Percentiles rank a stretch among this genome's conserved stretches.
These are phyloP conservation scores for Candida chauliodis DNA, from an alignment of 805 yeast species.

Conservation along the genomic window DNA sequence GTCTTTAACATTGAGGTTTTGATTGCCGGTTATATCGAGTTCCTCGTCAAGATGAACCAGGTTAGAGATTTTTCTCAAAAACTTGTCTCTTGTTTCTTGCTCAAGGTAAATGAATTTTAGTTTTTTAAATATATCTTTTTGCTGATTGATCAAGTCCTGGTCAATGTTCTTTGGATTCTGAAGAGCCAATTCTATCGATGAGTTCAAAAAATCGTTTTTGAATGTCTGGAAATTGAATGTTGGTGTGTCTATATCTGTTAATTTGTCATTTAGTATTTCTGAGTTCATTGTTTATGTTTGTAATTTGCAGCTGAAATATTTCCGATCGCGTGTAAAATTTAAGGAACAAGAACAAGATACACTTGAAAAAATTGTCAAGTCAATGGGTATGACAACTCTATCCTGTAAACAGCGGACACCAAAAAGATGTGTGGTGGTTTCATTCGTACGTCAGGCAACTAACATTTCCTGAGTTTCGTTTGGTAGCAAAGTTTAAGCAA, in stretches of 20 bases:
- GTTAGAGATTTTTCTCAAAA: conserved; percentile 48
- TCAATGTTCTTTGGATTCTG: background rate
- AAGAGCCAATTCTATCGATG: background rate
- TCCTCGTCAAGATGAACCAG: conserved; percentile 12
- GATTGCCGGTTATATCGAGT: conserved; percentile 19
- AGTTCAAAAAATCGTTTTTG: conserved; percentile 1
- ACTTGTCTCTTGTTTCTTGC: conserved; percentile 68
- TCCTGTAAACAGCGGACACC: too few relatives aligned
- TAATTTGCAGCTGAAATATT: background rate
- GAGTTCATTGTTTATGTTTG: background rate
- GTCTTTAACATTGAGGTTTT: conserved; percentile 17
- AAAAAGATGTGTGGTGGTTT: too few relatives aligned
- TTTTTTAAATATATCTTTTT: conserved; percentile 45
- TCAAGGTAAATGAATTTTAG: conserved; percentile 65
- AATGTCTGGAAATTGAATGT: conserved; percentile 1
- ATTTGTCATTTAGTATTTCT: background rate
- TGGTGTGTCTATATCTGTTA: background rate
- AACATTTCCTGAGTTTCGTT: too few relatives aligned
- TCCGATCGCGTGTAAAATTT: too few relatives aligned
- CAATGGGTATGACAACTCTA: too few relatives aligned
- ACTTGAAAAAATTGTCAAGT: too few relatives aligned
- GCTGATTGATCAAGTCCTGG: conserved; percentile 33
- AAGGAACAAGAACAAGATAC: too few relatives aligned
- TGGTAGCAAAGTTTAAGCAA: too few relatives aligned
- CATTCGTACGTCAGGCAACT: too few relatives aligned